phyloP scores from a whole-genome alignment of 495 filamentous ascomycete genomes.

The Annulohypoxylon moriforme region DNA sequence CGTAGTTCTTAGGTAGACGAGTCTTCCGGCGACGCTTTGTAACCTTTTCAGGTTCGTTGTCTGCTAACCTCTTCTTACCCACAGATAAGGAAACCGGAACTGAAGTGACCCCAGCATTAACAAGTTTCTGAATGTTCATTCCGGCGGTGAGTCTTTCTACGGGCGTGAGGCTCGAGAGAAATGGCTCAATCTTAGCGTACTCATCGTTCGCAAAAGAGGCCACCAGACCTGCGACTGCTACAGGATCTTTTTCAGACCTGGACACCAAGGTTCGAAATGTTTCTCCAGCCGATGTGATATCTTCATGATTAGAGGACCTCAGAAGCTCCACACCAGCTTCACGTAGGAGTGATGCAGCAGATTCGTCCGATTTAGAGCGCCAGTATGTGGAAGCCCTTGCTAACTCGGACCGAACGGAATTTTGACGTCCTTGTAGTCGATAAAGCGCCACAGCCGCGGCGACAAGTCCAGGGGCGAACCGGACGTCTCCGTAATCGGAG shows the following conservation, averaged over 20 bases:
- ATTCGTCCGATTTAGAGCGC: slow-evolving; percentile 63
- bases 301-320: slow-evolving; percentile 72
- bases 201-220: slow-evolving; percentile 81
- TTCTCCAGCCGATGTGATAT: slow-evolving; percentile 74
- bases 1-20: slow-evolving; percentile 84
- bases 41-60: slow-evolving; percentile 67
- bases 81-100: slow-evolving; percentile 56
- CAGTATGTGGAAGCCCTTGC: slow-evolving; percentile 87
- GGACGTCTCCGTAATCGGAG: slow-evolving; percentile 68
- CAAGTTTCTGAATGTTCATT: slow-evolving; percentile 75
- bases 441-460: slow-evolving; percentile 87
- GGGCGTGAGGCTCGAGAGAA: slow-evolving; percentile 72
- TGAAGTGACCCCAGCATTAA: slow-evolving; percentile 79
- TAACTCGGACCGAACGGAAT: slow-evolving; percentile 75
- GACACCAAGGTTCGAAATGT: slow-evolving; percentile 77
- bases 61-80: slow-evolving; percentile 68
- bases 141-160: slow-evolving; percentile 72
- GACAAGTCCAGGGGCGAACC: slow-evolving; percentile 87
- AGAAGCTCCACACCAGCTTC: slow-evolving; percentile 85
- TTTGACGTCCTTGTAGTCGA: slow-evolving; percentile 78
- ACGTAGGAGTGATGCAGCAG: slow-evolving; percentile 70
- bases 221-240: slow-evolving; percentile 81
- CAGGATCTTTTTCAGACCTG: slow-evolving; percentile 69
- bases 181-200: slow-evolving; percentile 66
- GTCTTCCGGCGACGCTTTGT: slow-evolving; percentile 73